Base-by-base conservation (phyloP, 495 filamentous ascomycete genomes). In the Annulohypoxylon bovei region DNA sequence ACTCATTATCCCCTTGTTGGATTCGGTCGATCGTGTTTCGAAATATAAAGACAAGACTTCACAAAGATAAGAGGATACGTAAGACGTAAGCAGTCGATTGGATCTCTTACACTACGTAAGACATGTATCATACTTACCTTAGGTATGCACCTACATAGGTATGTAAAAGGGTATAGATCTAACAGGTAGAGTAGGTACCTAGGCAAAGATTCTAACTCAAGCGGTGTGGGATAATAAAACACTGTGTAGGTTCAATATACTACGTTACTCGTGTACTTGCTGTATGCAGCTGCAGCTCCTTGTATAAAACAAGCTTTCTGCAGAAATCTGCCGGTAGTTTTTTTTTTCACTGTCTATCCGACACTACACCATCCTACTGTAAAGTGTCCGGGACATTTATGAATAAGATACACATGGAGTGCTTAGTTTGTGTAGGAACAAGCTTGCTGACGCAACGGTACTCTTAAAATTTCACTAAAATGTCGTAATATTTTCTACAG, bases 21-120 rank as follows among this genome's bases (percentile, higher is more conserved):
- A 50, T 25, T 58, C 53, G 27, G 40, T 22, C 22, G 27, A 32
- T 50, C 16, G 18, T 65, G 52, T 56, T 56, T 57, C n/a, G 28
- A 35, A 39, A 18, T 11, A 27, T 58, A 44, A 1, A 16, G 12
- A 44, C 44, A 58, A 6, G 18, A 25, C 14, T 37, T 28, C 30
- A 42, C 7, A n/a, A 28, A 23, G 25, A 20, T 6, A 18, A 44
- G n/a, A n/a, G n/a, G n/a, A 44, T 22, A 44, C 4, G 40, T 18
- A 44, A 44, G 18, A n/a, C n/a, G n/a, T 20, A 44, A 44, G 40
- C 40, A 44, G 18, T n/a, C n/a, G n/a, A n/a, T n/a, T n/a, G n/a
- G n/a, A n/a, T n/a, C n/a, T n/a, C n/a, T n/a, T n/a, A n/a, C n/a
- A n/a, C n/a, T n/a, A 44, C 4, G n/a, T 18, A 44, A 18, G 33